Evolutionary conservation across 805 yeast genomes (phyloP).

Genomic region (Ogataea trehalophila): DNA sequence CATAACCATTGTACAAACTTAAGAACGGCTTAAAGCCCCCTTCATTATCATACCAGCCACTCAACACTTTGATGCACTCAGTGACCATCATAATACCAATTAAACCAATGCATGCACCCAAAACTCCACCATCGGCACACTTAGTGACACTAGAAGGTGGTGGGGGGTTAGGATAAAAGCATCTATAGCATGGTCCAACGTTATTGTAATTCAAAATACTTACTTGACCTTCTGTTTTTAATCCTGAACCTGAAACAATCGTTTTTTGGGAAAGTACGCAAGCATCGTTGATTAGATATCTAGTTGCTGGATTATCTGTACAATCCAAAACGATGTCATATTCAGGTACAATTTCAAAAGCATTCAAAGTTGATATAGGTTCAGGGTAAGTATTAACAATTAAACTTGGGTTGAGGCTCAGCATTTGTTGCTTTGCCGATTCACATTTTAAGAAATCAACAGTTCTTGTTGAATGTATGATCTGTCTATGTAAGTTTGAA

Average conservation of each 20-base stretch:
- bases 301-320: constrained; percentile 85
- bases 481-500: constrained; percentile 87
- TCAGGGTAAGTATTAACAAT: constrained; percentile 45
- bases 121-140: constrained; percentile 89
- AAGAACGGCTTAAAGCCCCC: constrained; percentile 64
- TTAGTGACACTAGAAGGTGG: constrained; percentile 75
- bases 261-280: constrained; percentile 66
- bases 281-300: constrained; percentile 84
- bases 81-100: constrained; percentile 87
- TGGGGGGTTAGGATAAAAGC: constrained; percentile 90
- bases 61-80: constrained; percentile 73
- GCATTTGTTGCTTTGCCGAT: constrained; percentile 60
- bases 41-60: constrained; percentile 46
- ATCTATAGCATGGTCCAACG: constrained; percentile 88
- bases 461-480: constrained; percentile 61
- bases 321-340: constrained; percentile 87
- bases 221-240: constrained; percentile 88
- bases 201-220: constrained; percentile 62
- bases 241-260: constrained; percentile 86
- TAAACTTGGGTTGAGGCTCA: constrained; percentile 65
- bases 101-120: constrained; percentile 94
- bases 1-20: constrained; percentile 58
- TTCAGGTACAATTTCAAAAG: constrained; percentile 51
- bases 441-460: constrained; percentile 74
- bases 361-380: constrained; percentile 50